Evolutionary conservation across 2,329 filamentous ascomycete genomes (phyloP).

Genomic region (Exophiala dermatitidis): DNA sequence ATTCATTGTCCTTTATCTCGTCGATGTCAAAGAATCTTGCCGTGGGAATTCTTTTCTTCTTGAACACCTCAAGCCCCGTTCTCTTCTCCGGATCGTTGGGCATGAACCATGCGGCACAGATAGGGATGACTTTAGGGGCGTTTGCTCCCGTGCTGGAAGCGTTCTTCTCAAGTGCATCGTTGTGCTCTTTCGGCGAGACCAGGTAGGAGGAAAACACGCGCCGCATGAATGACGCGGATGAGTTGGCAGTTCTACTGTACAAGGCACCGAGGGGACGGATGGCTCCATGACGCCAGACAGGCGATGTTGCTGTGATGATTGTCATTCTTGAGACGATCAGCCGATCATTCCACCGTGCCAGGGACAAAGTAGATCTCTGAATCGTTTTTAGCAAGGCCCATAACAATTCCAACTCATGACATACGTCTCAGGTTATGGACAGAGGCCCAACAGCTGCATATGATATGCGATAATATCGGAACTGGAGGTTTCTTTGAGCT

Average conservation of each 20-base stretch:
- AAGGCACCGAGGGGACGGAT: conserved; percentile 24
- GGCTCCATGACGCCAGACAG: conserved; percentile 10
- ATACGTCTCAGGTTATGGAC: neutral
- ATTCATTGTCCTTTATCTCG: conserved; percentile 77
- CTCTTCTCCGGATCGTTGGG: conserved; percentile 74
- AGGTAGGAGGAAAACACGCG: conserved; percentile 67
- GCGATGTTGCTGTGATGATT: conserved; percentile 1
- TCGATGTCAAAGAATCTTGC: conserved; percentile 96
- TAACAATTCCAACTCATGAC: neutral
- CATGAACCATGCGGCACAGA: conserved; percentile 94
- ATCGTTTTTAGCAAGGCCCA: neutral
- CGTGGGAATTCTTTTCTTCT: conserved; percentile 73
- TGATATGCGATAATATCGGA: too few relatives aligned
- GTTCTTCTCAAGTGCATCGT: conserved; percentile 74
- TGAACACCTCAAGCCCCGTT: conserved; percentile 72
- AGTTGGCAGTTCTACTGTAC: conserved; percentile 24
- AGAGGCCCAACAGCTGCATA: too few relatives aligned
- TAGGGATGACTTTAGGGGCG: conserved; percentile 73
- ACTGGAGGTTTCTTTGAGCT: neutral
- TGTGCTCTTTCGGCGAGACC: conserved; percentile 74
- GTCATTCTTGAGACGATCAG: conserved; percentile 1
- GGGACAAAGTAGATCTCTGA: neutral
- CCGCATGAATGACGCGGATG: conserved; percentile 29
- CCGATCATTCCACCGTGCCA: conserved; percentile 7
- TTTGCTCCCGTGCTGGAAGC: conserved; percentile 71